Conservation (phyloP, 371 early-diverging fungal species). For the Blakeslea trispora region DNA sequence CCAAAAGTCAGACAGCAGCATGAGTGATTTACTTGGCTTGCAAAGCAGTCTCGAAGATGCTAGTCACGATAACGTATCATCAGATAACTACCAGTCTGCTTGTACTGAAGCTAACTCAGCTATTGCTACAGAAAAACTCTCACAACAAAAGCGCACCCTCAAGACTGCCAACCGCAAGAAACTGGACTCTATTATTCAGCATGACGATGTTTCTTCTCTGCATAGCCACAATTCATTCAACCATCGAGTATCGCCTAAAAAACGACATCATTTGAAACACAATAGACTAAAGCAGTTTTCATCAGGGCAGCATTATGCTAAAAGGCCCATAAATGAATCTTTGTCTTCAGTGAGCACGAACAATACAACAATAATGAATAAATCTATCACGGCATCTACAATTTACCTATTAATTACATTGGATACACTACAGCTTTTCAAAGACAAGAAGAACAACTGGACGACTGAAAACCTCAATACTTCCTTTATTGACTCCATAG, state of each 20-base stretch:
- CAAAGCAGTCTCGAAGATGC: neutral
- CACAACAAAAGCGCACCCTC: neutral
- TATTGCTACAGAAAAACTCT: too few species aligned
- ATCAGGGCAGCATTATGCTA: slow-evolving; percentile 5
- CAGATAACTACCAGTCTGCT: slow-evolving; percentile 12
- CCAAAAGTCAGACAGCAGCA: slow-evolving; percentile 1
- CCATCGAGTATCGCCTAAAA: neutral
- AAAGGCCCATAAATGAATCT: neutral
- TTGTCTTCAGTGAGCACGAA: neutral
- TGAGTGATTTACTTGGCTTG: slow-evolving; percentile 14
- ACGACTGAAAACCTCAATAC: slow-evolving; percentile 15
- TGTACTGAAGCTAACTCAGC: neutral
- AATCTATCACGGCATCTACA: neutral
- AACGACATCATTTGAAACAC: neutral
- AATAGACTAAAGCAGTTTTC: slow-evolving; percentile 5
- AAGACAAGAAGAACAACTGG: slow-evolving; percentile 7
- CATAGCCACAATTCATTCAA: neutral
- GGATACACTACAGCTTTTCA: slow-evolving; percentile 16
- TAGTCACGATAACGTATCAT: neutral
- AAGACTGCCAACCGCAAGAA: slow-evolving; percentile 1
- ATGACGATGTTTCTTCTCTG: slow-evolving; percentile 20
- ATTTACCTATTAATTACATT: slow-evolving; percentile 18
- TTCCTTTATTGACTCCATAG: slow-evolving; percentile 17
- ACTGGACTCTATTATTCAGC: slow-evolving; percentile 16
- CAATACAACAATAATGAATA: neutral